Evolutionary conservation across 2,329 filamentous ascomycete species (phyloP), one percentile per base, ranked within the genome.

Genomic region (Macrophomina pseudophaseolina): DNA sequence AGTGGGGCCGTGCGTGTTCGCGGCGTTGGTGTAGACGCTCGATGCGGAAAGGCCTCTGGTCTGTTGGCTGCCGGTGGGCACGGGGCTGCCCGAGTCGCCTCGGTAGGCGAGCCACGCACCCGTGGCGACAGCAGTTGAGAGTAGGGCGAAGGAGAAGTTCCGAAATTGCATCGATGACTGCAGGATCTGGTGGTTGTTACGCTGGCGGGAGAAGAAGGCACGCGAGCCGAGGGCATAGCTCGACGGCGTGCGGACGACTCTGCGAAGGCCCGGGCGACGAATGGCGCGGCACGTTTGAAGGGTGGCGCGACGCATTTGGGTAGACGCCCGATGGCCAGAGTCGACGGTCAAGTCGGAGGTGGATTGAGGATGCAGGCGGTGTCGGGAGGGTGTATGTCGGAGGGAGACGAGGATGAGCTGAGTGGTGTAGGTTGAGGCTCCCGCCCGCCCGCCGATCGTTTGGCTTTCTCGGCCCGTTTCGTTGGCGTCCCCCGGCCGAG

Each of bases 41-140:
- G 71, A 70, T 28, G 74, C 75, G 48, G 72, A 75, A 52, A 78
- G 75, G 59, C 72, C 73, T 65, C 75, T 73, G 66, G 73, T 73
- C 67, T 80, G 75, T 49, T 75, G 65, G 46, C 64, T 53, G 9
- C 67, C 16, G 4, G 52, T 58, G 32, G 73, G 40, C 7, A 33
- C 16, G 33, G 53, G 52, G 46, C 42, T 40, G 44, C 51, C 54
- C 63, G 67, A 51, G 35, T 65, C 69, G 46, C 76, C 83, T 74
- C 85, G 86, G 80, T 91, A 92, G 65, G 86, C 85, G 80, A 93
- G 93, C 85, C 90, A 94, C 70, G 90, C 90, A 69, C 90, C 90
- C 80, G 90, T 92, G 71, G 90, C 91, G 63, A 84, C 84, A 67
- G 92, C 83, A 74, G 88, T 87, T 69, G 91, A 90, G 67, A 90